Conservation (phyloP, 2,329 filamentous ascomycete genomes). For the Fusarium oligoseptatum region DNA sequence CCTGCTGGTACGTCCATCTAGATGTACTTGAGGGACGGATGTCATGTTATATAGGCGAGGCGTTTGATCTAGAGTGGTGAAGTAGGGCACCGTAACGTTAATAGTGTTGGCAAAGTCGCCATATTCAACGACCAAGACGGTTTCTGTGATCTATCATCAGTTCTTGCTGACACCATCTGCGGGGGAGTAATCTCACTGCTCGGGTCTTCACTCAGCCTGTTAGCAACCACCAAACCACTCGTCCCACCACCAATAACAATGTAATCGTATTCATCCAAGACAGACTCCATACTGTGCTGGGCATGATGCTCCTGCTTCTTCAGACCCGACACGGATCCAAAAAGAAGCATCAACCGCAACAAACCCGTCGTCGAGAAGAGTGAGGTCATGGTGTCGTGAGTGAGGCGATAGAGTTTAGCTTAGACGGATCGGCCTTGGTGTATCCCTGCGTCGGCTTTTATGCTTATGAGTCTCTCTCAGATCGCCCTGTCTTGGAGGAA, state of each 20-base stretch:
- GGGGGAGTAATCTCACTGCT: conserved; percentile 22
- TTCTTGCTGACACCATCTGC: too few relatives aligned
- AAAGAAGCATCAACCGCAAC: background rate
- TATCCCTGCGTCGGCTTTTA: background rate
- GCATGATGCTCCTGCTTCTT: background rate
- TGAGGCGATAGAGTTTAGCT: conserved; percentile 5
- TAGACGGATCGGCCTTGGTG: background rate
- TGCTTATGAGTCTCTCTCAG: background rate
- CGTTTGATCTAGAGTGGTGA: conserved; percentile 33
- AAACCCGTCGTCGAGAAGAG: background rate
- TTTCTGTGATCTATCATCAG: conserved; percentile 22
- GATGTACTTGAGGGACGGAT: conserved; percentile 43
- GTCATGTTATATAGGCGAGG: conserved; percentile 33
- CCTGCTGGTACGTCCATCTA: conserved; percentile 36
- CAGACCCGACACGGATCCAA: background rate
- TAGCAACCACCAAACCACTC: conserved; percentile 49
- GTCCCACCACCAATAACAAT: conserved; percentile 51
- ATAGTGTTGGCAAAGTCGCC: conserved; percentile 45
- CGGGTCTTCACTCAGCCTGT: conserved; percentile 47
- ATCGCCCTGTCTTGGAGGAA: background rate
- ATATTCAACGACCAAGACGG: conserved; percentile 47
- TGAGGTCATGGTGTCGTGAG: background rate
- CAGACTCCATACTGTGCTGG: background rate
- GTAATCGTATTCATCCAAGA: background rate
- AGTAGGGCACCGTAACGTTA: conserved; percentile 41